Evolutionary conservation across 163 green algal genomes (phyloP), one percentile per base, ranked within the genome.

Genomic region (Trebouxia gelatinosa): DNA sequence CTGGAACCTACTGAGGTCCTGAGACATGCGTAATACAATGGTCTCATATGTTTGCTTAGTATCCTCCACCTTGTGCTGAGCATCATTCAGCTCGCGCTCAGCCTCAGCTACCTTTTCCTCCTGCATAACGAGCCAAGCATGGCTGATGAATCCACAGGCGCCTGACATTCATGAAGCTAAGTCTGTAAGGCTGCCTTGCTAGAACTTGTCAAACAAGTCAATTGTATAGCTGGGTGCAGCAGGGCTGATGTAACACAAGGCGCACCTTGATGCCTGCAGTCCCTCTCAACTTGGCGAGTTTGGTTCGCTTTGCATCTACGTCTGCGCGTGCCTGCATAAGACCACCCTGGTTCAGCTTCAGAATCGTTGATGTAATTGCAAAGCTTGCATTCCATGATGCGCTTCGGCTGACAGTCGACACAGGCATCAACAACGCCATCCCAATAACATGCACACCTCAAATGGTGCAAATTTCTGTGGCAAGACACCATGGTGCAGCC

Each of bases 1-100:
- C 85, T 97, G 92, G 75, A 93, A 96, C 17, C 91, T 85, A 29
- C 88, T 89, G 37, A 97, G 79, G n/a, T 83, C 79, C 54, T 83
- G 75, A 21, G 79, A 89, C 92, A 96, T 95, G 43, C 83, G 80
- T 5, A 78, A 54, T 19, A 91, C 85, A 35, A 94, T 90, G 57
- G 80, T 70, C 68, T 91, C 88, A 68, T 92, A 96, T 5, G 74
- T 77, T 4, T 86, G 78, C 71, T 91, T 92, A 51, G 86, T 84
- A n/a, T 74, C 74, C 40, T 93, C 82, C 50, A 90, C 84, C 40
- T 74, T 79, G 34, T 84, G 70, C 81, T 93, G 85, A 2, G 89
- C 90, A 37, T 89, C 85, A 32, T 86, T 83, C 17, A 92, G 81
- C 40, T 97, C 92, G 0, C 89, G 85, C 85, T 97, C 93, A 26